Conservation (phyloP, 805 yeast genomes). For the Candida verbasci region DNA sequence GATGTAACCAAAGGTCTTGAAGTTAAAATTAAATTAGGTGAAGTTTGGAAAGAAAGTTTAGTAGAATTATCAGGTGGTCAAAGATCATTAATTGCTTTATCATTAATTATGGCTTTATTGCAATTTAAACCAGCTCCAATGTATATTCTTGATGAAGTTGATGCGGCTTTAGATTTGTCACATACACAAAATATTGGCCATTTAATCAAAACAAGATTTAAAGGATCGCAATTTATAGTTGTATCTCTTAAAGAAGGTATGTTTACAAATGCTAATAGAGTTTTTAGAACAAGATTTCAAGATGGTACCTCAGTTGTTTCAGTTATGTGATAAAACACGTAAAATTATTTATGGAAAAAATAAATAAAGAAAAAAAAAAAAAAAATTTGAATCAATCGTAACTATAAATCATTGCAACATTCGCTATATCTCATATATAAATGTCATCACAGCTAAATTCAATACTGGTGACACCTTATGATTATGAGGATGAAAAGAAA, state of each 20-base stretch:
- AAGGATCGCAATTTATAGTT: constrained; percentile 93
- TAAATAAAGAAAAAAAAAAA: constrained; percentile 1
- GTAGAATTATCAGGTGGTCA: constrained; percentile 98
- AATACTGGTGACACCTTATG: constrained; percentile 21
- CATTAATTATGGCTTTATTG: constrained; percentile 84
- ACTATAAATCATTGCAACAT: not conserved
- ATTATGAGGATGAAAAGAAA: constrained; percentile 12
- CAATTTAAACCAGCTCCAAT: constrained; percentile 98
- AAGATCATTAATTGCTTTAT: constrained; percentile 86
- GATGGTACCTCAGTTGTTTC: constrained; percentile 95
- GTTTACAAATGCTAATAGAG: constrained; percentile 95
- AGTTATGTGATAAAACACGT: constrained; percentile 41
- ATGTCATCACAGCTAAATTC: constrained; percentile 9
- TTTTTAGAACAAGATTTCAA: constrained; percentile 89
- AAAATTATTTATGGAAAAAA: not conserved
- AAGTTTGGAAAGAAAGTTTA: constrained; percentile 91
- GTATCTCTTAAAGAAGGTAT: constrained; percentile 97
- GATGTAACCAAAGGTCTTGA: constrained; percentile 89
- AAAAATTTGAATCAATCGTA: constrained; percentile 1
- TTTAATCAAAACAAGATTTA: constrained; percentile 88
- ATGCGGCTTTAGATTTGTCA: constrained; percentile 94
- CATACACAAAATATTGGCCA: constrained; percentile 98
- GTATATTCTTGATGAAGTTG: constrained; percentile 97
- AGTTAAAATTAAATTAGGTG: constrained; percentile 84
- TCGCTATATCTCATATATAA: not conserved